These are phyloP conservation scores for Neofusicoccum kwambonambiense DNA, from an alignment of 2,329 filamentous ascomycete genomes.

Conservation along the genomic window DNA sequence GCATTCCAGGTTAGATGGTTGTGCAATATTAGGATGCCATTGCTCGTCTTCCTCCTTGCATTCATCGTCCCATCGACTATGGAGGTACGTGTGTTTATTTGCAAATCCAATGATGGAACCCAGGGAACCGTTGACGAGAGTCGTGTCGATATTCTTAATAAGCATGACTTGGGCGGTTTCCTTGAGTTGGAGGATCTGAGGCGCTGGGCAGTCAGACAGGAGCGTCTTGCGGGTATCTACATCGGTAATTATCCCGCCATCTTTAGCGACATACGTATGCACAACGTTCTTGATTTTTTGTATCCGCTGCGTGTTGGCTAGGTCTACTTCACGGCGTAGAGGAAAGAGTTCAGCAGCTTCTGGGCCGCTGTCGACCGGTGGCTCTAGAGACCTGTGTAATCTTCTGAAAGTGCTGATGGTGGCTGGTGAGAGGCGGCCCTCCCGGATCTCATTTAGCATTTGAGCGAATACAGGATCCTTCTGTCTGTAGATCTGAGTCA, in stretches of 20 bases:
- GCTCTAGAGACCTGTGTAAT: neutral
- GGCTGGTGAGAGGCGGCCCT: neutral
- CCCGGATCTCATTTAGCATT: constrained; percentile 1
- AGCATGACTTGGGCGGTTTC: constrained; percentile 6
- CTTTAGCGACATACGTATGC: neutral
- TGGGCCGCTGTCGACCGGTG: neutral
- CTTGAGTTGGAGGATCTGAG: neutral
- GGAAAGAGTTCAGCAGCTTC: neutral
- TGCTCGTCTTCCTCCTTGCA: neutral
- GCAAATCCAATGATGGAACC: constrained; percentile 36
- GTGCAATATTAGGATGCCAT: neutral
- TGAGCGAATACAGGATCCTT: neutral
- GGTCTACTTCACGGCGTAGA: neutral
- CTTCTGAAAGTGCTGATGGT: neutral
- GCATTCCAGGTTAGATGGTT: too few species aligned
- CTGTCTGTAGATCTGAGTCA: constrained; percentile 5
- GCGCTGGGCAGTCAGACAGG: neutral
- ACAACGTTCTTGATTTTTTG: neutral
- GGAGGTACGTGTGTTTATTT: neutral
- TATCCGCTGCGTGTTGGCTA: neutral
- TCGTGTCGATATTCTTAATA: constrained; percentile 22
- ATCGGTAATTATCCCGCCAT: neutral
- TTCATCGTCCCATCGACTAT: neutral
- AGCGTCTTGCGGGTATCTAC: neutral
- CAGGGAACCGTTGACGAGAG: constrained; percentile 38